Conservation (phyloP, 2,329 filamentous ascomycete genomes). For the Tympanopsis confertula region DNA sequence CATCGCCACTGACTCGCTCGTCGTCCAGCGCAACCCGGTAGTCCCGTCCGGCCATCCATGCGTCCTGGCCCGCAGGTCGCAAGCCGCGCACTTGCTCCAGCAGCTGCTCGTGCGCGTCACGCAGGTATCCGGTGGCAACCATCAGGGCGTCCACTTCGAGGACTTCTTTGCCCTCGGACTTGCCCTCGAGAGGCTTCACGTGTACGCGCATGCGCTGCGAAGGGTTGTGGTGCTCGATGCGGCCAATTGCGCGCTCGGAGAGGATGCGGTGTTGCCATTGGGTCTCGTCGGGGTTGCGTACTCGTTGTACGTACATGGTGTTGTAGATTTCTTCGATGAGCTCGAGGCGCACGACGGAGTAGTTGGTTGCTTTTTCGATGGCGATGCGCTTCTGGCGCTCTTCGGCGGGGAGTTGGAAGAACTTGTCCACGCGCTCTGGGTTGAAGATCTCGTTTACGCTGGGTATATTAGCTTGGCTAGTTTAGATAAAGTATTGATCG, state of each 20-base stretch:
- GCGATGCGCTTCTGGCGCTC: conserved; percentile 49
- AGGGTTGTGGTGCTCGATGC: conserved; percentile 41
- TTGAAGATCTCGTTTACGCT: conserved; percentile 96
- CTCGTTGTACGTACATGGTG: conserved; percentile 73
- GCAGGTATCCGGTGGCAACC: conserved; percentile 75
- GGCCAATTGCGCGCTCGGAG: conserved; percentile 52
- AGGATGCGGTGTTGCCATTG: conserved; percentile 77
- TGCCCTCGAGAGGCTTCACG: conserved; percentile 24
- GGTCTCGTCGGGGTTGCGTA: conserved; percentile 55
- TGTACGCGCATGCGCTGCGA: conserved; percentile 40
- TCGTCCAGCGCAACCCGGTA: conserved; percentile 66
- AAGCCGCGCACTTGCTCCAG: conserved; percentile 55
- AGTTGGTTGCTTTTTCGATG: conserved; percentile 78
- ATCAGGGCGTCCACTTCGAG: conserved; percentile 73
- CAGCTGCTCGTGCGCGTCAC: conserved; percentile 69
- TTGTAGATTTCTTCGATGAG: conserved; percentile 84
- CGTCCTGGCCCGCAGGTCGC: conserved; percentile 37
- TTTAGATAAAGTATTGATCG: not conserved
- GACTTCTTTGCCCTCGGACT: conserved; percentile 37
- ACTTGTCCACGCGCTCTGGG: conserved; percentile 66
- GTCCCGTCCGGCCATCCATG: conserved; percentile 53
- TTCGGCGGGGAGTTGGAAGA: conserved; percentile 56
- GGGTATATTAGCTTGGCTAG: not conserved
- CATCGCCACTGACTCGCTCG: conserved; percentile 55
- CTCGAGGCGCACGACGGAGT: conserved; percentile 83